Evolutionary conservation across 2,329 filamentous ascomycete species (phyloP).

Genomic region (Cordyceps javanica): DNA sequence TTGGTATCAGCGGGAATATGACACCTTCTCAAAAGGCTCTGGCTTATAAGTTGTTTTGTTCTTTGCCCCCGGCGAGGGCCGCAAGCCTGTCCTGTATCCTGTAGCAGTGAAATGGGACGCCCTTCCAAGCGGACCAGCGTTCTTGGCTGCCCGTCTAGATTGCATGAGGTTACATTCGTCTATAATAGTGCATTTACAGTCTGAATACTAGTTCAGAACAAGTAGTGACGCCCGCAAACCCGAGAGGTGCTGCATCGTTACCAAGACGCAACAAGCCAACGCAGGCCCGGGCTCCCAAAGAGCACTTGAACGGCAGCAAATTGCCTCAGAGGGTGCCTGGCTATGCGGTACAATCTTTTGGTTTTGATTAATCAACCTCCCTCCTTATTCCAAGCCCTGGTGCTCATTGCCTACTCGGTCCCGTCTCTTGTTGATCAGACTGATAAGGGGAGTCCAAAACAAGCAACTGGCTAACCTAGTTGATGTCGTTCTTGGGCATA

Average conservation of each 20-base stretch:
- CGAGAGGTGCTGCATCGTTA: background rate
- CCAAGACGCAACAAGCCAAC: background rate
- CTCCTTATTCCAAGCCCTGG: too few species aligned
- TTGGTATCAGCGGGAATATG: background rate
- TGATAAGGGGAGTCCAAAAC: too few species aligned
- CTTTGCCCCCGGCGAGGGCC: background rate
- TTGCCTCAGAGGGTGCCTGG: too few species aligned
- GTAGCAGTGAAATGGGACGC: background rate
- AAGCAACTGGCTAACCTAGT: too few species aligned
- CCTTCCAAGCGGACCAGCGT: background rate
- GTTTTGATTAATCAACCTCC: too few species aligned
- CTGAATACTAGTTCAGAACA: background rate
- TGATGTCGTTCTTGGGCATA: too few species aligned
- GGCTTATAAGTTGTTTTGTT: background rate
- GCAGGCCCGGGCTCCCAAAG: too few species aligned
- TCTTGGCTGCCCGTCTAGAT: background rate
- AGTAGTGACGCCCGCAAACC: background rate
- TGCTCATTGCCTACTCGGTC: too few species aligned
- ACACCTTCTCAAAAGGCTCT: slow-evolving; percentile 8
- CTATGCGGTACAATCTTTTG: too few species aligned
- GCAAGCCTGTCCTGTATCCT: background rate
- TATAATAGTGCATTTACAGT: background rate
- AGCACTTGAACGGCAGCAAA: too few species aligned
- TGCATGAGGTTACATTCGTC: background rate
- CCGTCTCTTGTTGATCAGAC: too few species aligned